A percentile compares a stretch with the other conserved stretches of the same genome.
Evolutionary conservation across 2,329 filamentous ascomycete species (phyloP).

Genomic region (Chaetomiaceae sp.): DNA sequence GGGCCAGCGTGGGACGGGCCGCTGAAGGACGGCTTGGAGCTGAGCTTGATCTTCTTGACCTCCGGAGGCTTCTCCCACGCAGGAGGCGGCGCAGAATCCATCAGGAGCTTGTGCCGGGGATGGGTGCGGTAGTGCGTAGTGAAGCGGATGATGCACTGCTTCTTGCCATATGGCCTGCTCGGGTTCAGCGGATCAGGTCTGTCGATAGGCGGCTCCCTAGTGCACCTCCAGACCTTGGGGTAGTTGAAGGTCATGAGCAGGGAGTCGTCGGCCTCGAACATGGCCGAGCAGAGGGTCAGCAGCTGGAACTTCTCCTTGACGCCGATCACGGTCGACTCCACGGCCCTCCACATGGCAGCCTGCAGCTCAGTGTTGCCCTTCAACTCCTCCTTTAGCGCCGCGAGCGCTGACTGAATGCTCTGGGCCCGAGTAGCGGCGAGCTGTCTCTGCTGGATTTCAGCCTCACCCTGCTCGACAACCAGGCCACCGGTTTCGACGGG

Average conservation of each 20-base stretch:
- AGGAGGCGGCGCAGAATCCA: constrained; percentile 13
- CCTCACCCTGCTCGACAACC: constrained; percentile 44
- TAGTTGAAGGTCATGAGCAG: constrained; percentile 44
- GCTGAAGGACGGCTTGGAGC: constrained; percentile 25
- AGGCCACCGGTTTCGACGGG: constrained; percentile 38
- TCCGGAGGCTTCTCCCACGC: constrained; percentile 25
- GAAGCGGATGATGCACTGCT: constrained; percentile 23
- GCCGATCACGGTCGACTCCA: constrained; percentile 45
- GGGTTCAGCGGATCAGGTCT: constrained; percentile 10
- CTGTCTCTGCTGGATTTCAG: constrained; percentile 41
- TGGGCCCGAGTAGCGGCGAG: constrained; percentile 45
- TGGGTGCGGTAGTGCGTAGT: constrained; percentile 21
- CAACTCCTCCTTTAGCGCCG: constrained; percentile 45
- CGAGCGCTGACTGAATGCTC: constrained; percentile 44
- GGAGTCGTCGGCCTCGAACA: constrained; percentile 47
- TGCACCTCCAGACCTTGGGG: constrained; percentile 43
- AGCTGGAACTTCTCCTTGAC: constrained; percentile 47
- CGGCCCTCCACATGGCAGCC: constrained; percentile 45
- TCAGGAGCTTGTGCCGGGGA: constrained; percentile 16
- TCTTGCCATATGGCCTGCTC: constrained; percentile 15
- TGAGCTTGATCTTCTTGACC: constrained; percentile 32
- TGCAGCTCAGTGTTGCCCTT: constrained; percentile 42
- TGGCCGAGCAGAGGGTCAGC: constrained; percentile 46
- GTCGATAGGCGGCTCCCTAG: constrained; percentile 22
- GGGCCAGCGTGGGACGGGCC: constrained; percentile 16